Percentiles rank a stretch among this genome's conserved stretches.
Evolutionary conservation across 2,329 filamentous ascomycete species (phyloP).

Genomic region (Fusarium sp.): DNA sequence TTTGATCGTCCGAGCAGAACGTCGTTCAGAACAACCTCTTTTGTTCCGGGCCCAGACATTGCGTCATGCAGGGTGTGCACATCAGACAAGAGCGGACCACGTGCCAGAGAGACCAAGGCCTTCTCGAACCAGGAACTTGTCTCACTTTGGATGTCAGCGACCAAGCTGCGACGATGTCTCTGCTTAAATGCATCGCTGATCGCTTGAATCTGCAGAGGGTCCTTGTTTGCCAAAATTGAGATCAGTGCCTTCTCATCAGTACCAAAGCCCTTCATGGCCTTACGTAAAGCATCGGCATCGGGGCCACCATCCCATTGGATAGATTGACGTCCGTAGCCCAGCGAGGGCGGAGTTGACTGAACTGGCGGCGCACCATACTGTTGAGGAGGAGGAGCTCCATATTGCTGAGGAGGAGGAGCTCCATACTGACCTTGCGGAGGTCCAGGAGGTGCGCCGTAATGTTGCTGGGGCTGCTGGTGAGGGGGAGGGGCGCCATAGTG

Average conservation of each 20-base stretch:
- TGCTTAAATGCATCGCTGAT: constrained; percentile 76
- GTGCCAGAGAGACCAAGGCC: constrained; percentile 79
- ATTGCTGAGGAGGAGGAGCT: constrained; percentile 50
- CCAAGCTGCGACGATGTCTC: constrained; percentile 74
- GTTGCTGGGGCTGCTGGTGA: constrained; percentile 38
- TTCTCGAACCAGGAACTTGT: constrained; percentile 80
- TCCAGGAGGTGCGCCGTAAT: constrained; percentile 45
- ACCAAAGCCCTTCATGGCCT: constrained; percentile 93
- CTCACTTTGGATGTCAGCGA: constrained; percentile 82
- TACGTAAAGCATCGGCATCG: constrained; percentile 79
- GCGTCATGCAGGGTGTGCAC: constrained; percentile 77
- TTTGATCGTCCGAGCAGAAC: constrained; percentile 86
- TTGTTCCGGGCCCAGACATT: constrained; percentile 85
- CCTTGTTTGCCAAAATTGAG: constrained; percentile 75
- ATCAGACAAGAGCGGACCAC: constrained; percentile 85
- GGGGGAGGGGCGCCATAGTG: constrained; percentile 59
- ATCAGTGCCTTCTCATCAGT: constrained; percentile 88
- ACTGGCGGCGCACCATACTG: constrained; percentile 57
- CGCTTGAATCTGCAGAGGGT: constrained; percentile 80
- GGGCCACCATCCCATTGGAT: constrained; percentile 76
- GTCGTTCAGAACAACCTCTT: constrained; percentile 88
- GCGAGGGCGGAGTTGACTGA: constrained; percentile 74
- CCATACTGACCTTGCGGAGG: constrained; percentile 51
- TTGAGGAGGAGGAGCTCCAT: constrained; percentile 52
- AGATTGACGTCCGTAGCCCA: constrained; percentile 80